Conservation (phyloP, 2,329 filamentous ascomycete genomes). For the Pseudogymnoascus sp. region DNA sequence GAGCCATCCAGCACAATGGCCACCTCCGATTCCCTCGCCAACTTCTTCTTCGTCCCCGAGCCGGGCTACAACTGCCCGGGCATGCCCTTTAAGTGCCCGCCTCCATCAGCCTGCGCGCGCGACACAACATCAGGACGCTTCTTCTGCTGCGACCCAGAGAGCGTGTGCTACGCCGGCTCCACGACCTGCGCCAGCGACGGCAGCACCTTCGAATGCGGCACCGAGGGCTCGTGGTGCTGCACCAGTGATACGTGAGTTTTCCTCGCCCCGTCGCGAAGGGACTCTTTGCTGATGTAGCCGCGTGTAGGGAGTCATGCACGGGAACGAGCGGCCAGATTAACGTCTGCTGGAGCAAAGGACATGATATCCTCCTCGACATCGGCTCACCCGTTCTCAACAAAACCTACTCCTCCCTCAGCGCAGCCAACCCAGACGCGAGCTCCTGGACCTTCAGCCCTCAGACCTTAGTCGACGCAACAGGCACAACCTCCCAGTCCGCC, state of each 20-base stretch:
- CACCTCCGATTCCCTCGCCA: not conserved
- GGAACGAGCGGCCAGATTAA: not conserved
- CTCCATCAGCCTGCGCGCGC: not conserved
- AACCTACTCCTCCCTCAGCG: conserved; percentile 2
- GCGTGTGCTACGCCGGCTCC: not conserved
- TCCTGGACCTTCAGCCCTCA: not conserved
- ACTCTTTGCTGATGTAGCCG: not conserved
- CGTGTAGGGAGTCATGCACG: conserved; percentile 1
- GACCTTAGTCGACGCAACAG: not conserved
- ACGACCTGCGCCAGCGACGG: not conserved
- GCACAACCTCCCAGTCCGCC: not conserved
- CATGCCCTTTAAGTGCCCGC: not conserved
- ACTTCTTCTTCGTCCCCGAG: not conserved
- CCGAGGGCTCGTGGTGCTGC: not conserved
- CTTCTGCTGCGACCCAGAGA: not conserved
- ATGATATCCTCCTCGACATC: not conserved
- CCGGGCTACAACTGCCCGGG: not conserved
- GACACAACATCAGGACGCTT: not conserved
- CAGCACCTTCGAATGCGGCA: not conserved
- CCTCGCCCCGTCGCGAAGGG: not conserved
- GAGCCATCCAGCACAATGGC: not conserved
- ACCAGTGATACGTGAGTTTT: not conserved
- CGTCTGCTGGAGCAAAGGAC: not conserved
- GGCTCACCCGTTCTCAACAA: not conserved
- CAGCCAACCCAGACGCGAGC: not conserved